Evolutionary conservation across 805 yeast genomes (phyloP).

Genomic region (Metschnikowia reukaufii): DNA sequence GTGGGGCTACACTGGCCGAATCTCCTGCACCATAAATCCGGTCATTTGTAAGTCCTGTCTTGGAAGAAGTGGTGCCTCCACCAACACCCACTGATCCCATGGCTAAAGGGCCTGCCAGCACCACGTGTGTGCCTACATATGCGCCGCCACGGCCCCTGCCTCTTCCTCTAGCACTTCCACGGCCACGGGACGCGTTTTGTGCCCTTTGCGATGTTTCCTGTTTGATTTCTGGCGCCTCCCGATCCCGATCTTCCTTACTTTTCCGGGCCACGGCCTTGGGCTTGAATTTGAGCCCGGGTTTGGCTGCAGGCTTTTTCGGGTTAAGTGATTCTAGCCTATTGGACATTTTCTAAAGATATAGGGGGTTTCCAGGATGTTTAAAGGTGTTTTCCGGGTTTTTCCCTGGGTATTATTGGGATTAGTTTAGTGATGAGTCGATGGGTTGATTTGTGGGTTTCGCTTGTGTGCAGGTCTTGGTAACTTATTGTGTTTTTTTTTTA

Average conservation of each 20-base stretch:
- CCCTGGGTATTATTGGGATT: neutral
- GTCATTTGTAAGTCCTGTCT: slow-evolving; percentile 29
- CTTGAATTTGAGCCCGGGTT: slow-evolving; percentile 68
- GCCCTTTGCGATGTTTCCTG: slow-evolving; percentile 27
- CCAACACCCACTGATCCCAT: slow-evolving; percentile 57
- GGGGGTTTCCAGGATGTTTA: neutral
- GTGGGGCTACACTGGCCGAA: slow-evolving; percentile 38
- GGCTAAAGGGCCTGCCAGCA: slow-evolving; percentile 72
- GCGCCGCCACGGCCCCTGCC: slow-evolving; percentile 39
- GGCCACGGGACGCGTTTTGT: slow-evolving; percentile 10
- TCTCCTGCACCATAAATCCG: slow-evolving; percentile 46
- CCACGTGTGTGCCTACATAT: slow-evolving; percentile 58
- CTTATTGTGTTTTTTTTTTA: too few species aligned
- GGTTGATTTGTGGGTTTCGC: too few species aligned
- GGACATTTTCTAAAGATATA: slow-evolving; percentile 27
- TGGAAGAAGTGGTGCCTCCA: slow-evolving; percentile 25
- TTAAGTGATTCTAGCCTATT: slow-evolving; percentile 44
- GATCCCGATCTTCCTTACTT: slow-evolving; percentile 79
- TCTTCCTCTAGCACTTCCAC: slow-evolving; percentile 34
- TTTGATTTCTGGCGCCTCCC: slow-evolving; percentile 60
- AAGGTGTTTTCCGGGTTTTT: neutral
- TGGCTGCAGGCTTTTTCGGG: slow-evolving; percentile 34
- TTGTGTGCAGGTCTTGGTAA: neutral
- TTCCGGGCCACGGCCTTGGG: slow-evolving; percentile 88
- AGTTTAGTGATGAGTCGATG: neutral